Conservation (phyloP, 768 basidiomycete species). For the Rubroboletus pulcherrimus region DNA sequence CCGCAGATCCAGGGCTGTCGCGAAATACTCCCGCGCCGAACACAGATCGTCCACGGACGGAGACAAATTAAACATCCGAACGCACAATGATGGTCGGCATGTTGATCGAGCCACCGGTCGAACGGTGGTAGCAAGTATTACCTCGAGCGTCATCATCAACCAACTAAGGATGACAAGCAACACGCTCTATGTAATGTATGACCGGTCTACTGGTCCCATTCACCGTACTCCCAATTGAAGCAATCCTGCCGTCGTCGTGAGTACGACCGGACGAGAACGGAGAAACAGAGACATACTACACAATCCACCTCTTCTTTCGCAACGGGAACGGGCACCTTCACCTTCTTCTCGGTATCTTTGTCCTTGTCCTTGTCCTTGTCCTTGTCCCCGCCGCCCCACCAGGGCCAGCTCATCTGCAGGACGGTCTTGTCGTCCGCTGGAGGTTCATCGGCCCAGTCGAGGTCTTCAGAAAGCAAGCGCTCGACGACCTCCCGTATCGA, state of each 20-base stretch:
- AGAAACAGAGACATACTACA: conserved; percentile 42
- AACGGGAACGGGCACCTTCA: conserved; percentile 41
- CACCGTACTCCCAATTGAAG: conserved; percentile 66
- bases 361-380: conserved; percentile 28
- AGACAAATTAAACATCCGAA: background rate
- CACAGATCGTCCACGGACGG: background rate
- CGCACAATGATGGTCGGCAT: background rate
- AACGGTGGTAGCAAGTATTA: background rate
- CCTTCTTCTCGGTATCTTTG: conserved; percentile 15
- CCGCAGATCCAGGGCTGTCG: too few species aligned
- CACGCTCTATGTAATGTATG: background rate
- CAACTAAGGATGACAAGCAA: background rate
- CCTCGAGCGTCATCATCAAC: background rate
- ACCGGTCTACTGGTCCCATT: conserved; percentile 25
- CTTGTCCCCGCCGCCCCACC: conserved; percentile 33
- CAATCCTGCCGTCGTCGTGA: conserved; percentile 50
- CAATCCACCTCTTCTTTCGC: conserved; percentile 59
- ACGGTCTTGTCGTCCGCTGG: conserved; percentile 2
- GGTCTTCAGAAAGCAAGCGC: conserved; percentile 49
- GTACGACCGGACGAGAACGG: background rate
- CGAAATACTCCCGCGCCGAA: too few species aligned
- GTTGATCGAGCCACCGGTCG: too few species aligned
- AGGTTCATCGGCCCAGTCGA: conserved; percentile 46
- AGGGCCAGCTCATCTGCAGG: conserved; percentile 17
- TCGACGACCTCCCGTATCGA: conserved; percentile 69